A percentile compares a stretch with the other conserved stretches of the same genome.
phyloP scores from a whole-genome alignment of 2,329 filamentous ascomycete species.

The Hypoxylon sp. region DNA sequence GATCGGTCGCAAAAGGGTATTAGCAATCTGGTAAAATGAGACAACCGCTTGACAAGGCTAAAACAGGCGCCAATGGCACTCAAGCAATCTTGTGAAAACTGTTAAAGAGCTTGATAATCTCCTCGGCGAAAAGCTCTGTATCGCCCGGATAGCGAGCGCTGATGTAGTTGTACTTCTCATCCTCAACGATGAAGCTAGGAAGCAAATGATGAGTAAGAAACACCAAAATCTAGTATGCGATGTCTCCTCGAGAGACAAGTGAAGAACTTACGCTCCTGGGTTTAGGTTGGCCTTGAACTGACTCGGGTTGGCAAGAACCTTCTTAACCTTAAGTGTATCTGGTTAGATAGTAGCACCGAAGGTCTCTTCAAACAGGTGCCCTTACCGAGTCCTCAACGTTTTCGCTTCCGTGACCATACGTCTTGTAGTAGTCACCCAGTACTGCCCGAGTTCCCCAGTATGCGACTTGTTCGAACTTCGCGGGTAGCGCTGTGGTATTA shows the following conservation, averaged over 20 bases:
- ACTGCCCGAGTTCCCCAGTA: constrained; percentile 64
- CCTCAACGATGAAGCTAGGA: constrained; percentile 62
- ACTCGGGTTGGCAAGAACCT: constrained; percentile 57
- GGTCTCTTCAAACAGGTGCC: background rate
- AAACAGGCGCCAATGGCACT: background rate
- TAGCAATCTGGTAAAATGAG: background rate
- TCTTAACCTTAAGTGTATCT: constrained; percentile 55
- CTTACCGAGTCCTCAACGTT: constrained; percentile 62
- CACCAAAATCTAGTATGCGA: background rate
- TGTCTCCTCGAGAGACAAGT: background rate
- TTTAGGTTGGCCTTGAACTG: constrained; percentile 62
- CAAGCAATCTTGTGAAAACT: constrained; percentile 50
- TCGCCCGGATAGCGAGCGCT: constrained; percentile 63
- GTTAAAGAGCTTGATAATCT: constrained; percentile 58
- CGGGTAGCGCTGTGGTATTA: constrained; percentile 63
- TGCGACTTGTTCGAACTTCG: constrained; percentile 62
- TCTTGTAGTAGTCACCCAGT: constrained; percentile 69
- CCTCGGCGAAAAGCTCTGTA: constrained; percentile 58
- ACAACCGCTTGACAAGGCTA: background rate
- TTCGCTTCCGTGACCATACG: constrained; percentile 64
- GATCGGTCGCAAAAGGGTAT: constrained; percentile 33
- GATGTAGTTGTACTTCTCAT: constrained; percentile 63
- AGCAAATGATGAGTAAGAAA: constrained; percentile 21
- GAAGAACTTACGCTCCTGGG: constrained; percentile 57
- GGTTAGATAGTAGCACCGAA: constrained; percentile 24